Percentiles rank a stretch among this genome's conserved stretches.
Conservation (phyloP, 352 stramenopile genomes). For the Phytophthora pisi region DNA sequence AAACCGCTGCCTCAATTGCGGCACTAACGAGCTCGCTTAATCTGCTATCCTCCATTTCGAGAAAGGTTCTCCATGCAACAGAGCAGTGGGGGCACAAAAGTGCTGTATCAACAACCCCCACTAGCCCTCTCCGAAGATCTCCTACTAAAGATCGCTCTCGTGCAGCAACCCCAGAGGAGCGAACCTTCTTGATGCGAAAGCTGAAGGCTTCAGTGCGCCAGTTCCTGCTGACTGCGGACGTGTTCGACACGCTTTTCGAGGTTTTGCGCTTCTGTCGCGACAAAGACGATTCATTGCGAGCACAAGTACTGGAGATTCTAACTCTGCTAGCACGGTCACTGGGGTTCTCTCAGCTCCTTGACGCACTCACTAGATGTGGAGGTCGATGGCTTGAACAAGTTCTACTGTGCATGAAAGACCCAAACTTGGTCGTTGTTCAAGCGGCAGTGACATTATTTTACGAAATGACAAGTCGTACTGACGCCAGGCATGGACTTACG, state of each 20-base stretch:
- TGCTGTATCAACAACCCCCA: background rate
- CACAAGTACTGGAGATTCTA: slow-evolving; percentile 30
- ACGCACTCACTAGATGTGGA: slow-evolving; percentile 58
- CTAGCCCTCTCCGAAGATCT: slow-evolving; percentile 12
- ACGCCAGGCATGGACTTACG: slow-evolving; percentile 67
- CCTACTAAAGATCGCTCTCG: slow-evolving; percentile 3
- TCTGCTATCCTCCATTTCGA: slow-evolving; percentile 21
- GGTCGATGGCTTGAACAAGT: slow-evolving; percentile 57
- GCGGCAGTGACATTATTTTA: slow-evolving; percentile 62
- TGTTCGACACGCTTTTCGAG: slow-evolving; percentile 51
- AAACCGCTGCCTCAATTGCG: background rate
- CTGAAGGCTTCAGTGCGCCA: slow-evolving; percentile 27
- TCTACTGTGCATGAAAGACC: slow-evolving; percentile 47
- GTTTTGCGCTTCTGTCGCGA: slow-evolving; percentile 31
- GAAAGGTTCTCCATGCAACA: slow-evolving; percentile 21
- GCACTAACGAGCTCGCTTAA: slow-evolving; percentile 26
- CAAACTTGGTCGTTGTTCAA: slow-evolving; percentile 34
- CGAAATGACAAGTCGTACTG: slow-evolving; percentile 53
- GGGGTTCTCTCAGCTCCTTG: slow-evolving; percentile 61
- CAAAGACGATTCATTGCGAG: slow-evolving; percentile 12
- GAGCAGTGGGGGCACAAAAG: slow-evolving; percentile 12
- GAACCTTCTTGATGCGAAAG: slow-evolving; percentile 24
- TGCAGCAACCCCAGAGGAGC: slow-evolving; percentile 14
- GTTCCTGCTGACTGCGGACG: slow-evolving; percentile 32
- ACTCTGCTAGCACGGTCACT: slow-evolving; percentile 46